Evolutionary conservation across 768 basidiomycete species (phyloP), one percentile per base, ranked within the genome.

Genomic region (Galerina marginata): DNA sequence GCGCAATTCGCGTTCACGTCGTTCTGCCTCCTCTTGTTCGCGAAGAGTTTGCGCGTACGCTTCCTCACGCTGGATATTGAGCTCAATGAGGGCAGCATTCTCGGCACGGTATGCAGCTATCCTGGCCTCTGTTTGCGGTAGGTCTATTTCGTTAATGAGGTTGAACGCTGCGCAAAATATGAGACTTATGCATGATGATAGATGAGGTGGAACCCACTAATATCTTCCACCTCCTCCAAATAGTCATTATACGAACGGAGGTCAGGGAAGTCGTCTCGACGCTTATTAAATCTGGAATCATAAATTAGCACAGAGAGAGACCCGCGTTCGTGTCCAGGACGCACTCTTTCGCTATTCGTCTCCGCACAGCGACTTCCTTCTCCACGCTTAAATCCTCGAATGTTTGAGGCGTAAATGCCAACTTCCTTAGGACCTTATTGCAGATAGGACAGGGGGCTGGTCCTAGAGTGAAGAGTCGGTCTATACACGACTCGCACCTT

Each of bases 401-500:
- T 4, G 95, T 96, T 71, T 96, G 95, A 0, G 95, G 93, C 14
- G 88, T 91, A 71, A 99, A 99, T n/a, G 93, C 93, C 25, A 95
- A 83, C 71, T 98, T 99, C 16, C 97, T 79, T 52, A 98, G 81
- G 15, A 91, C 85, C 68, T 89, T 92, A 54, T 84, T 86, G 74
- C 97, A 99, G 58, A 95, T 88, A 15, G 97, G 97, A 81, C 97
- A 99, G 3, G 94, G 94, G 2, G 95, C 95, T 2, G 97, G 96
- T 2, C 96, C 96, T 4, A 98, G 85, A 1, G 95, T 96, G 75
- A 96, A 99, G 42, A 98, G 74, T 7, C 96, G 87, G 74, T 99
- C 97, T 68, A 99, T 97, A 74, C 97, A 99, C 1, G 93, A 94
- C 79, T 99, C 96, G 78, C 97, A 99, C 93, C 95, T 96, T 61